Evolutionary conservation across 192 early-diverging fungal genomes (phyloP).

Genomic region (Coemansia sp.): DNA sequence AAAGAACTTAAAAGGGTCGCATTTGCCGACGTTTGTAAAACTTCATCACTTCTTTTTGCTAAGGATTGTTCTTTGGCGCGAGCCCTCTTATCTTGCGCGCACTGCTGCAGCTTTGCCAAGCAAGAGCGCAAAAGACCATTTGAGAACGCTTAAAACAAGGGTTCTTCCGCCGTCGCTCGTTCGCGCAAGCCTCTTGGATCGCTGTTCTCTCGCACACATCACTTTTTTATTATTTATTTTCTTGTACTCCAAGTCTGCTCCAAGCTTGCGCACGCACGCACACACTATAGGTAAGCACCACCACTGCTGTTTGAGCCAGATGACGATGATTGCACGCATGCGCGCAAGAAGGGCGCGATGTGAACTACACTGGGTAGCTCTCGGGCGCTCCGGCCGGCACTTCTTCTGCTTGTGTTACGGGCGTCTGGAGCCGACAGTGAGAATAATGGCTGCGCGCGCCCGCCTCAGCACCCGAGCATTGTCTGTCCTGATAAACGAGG

Average conservation of each 20-base stretch:
- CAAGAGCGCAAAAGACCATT: slow-evolving; percentile 2
- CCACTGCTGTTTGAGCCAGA: slow-evolving; percentile 2
- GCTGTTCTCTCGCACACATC: background rate
- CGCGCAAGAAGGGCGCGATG: background rate
- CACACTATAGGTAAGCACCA: slow-evolving; percentile 1
- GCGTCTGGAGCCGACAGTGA: background rate
- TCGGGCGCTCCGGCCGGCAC: background rate
- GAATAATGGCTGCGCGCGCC: background rate
- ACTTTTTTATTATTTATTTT: background rate
- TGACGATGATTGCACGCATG: background rate
- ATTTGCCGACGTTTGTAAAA: background rate
- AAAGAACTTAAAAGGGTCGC: background rate
- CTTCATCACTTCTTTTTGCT: background rate
- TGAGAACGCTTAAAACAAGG: background rate
- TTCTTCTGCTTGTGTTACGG: background rate
- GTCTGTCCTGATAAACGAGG: background rate
- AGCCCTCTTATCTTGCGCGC: background rate
- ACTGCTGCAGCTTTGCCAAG: background rate
- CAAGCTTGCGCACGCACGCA: background rate
- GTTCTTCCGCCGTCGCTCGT: background rate
- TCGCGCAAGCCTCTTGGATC: background rate
- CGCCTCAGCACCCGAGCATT: background rate
- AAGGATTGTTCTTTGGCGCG: background rate
- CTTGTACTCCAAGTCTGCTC: background rate
- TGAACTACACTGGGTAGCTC: background rate